Base-by-base conservation (phyloP, 2,329 filamentous ascomycete genomes). In the Cercospora citrullina region DNA sequence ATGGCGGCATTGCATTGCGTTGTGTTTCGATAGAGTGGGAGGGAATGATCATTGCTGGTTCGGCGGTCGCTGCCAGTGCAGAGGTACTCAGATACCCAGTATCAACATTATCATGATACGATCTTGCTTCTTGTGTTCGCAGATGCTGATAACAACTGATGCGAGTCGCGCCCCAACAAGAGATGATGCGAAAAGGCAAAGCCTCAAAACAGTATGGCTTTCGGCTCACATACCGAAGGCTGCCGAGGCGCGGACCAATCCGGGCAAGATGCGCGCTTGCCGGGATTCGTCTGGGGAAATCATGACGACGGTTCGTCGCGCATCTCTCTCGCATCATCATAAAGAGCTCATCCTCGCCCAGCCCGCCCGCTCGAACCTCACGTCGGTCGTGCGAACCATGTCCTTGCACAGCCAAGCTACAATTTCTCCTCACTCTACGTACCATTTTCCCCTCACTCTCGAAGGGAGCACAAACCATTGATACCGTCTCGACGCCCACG, bases 1-100 rank as follows among this genome's bases (percentile, higher is more conserved):
- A 62, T 31, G 21, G 58, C 55, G 51, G 72, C 70, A 64, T 55
- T 60, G 59, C 67, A 66, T 64, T 69, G 51, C 31, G 21, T 21
- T 51, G 61, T 26, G 23, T 63, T 36, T 31, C 30, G 36, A 53
- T 36, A 45, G 61, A 18, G 45, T 63, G 12, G 9, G 28, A 33
- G 9, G 18, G 18, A 3, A 30, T 18, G n/a, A 30, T 28, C 12
- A 53, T 16, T 51, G 26, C 16, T 31, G 42, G 51, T 4, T 16
- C 3, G 16, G 5, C 53, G 53, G 53, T 58, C 28, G 16, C 53
- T 28, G 53, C 26, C 12, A 58, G 4, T 18, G 6, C 16, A 31
- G 53, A 28, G 53, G 30, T 58, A 7, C n/a, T 16, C 10, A 23
- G 21, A 51, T 26, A 51, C 21, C 45, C 45, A 51, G 45, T 51